phyloP scores from a whole-genome alignment of 108 stramenopile species.

The Cafeteria roenbergensis region DNA sequence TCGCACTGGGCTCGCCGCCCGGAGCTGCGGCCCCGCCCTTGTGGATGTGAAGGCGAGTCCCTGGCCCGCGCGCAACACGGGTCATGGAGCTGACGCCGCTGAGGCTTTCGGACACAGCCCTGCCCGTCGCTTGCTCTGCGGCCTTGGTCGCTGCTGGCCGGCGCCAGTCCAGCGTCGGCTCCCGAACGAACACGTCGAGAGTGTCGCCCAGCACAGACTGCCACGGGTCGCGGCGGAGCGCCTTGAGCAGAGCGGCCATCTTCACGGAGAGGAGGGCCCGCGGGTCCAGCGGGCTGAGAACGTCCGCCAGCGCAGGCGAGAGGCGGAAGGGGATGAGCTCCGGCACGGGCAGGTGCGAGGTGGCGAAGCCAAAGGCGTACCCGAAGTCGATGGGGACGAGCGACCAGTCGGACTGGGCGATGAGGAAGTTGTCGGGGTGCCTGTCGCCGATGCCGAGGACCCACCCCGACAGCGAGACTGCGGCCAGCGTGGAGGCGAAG shows the following conservation, averaged over 20 bases:
- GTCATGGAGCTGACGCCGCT: not conserved
- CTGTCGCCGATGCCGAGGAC: constrained; percentile 47
- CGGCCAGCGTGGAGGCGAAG: constrained; percentile 35
- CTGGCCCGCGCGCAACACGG: too few species aligned
- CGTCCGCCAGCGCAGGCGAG: constrained; percentile 26
- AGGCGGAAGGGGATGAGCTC: constrained; percentile 45
- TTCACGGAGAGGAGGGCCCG: constrained; percentile 7
- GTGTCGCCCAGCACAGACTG: constrained; percentile 19
- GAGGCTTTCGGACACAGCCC: not conserved
- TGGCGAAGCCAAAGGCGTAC: constrained; percentile 32
- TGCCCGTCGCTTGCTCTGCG: not conserved
- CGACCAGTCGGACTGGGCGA: constrained; percentile 24
- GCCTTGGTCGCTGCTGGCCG: not conserved
- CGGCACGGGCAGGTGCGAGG: constrained; percentile 32
- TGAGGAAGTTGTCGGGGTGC: constrained; percentile 42
- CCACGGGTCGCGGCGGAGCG: constrained; percentile 23
- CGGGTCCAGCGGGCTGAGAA: constrained; percentile 32
- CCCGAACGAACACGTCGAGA: constrained; percentile 40
- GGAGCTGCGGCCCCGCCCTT: too few species aligned
- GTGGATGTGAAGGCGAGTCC: too few species aligned
- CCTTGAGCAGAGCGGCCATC: constrained; percentile 23
- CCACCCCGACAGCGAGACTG: constrained; percentile 26
- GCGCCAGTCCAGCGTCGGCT: constrained; percentile 37
- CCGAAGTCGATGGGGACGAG: constrained; percentile 46
- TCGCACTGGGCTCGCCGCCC: too few species aligned